Evolutionary conservation across 768 basidiomycete species (phyloP), one percentile per base, ranked within the genome.

Genomic region (Hericium rajendrae): DNA sequence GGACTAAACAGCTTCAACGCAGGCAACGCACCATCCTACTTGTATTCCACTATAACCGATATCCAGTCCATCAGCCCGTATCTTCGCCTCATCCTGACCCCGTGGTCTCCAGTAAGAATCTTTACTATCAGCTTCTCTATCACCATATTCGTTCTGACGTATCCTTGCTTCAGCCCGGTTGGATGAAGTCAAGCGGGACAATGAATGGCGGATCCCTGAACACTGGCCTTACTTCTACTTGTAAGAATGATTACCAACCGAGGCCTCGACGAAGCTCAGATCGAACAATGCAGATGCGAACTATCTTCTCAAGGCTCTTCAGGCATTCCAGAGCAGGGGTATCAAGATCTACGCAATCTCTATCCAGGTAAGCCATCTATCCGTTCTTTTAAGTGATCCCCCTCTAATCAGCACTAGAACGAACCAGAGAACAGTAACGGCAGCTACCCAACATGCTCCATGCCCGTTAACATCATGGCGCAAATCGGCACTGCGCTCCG

Each of bases 141-240:
- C 24, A 22, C 20, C 18, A 12, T 39, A n/a, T 24, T 57, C 28
- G 3, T 11, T 2, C 84, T 84, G 65, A 61, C 76, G 68, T 28
- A 6, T 26, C 32, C 6, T 11, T 40, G 26, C 12, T 9, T 32
- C 32, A 88, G 86, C 88, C 88, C 10, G 84, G 72, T 4, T 91
- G 88, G 88, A 88, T 88, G 86, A 90, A 90, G 68, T 73, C 71
- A 51, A 81, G 76, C 57, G 76, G 76, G 4, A 78, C 79, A 0
- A 87, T 88, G 83, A 74, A 81, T 26, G 87, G 87, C 1, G 86
- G 86, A 66, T 89, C 53, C 62, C 74, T 28, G 75, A 79, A 0
- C 70, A 73, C 48, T 82, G 55, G 41, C 12, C 22, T 37, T 56
- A 68, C 78, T 40, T 67, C 66, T 41, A 66, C 70, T 0, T 83